Percentiles rank a stretch among this genome's conserved stretches.
These are phyloP conservation scores for Phytopythium montanum DNA, from an alignment of 352 stramenopile genomes.

Conservation along the genomic window DNA sequence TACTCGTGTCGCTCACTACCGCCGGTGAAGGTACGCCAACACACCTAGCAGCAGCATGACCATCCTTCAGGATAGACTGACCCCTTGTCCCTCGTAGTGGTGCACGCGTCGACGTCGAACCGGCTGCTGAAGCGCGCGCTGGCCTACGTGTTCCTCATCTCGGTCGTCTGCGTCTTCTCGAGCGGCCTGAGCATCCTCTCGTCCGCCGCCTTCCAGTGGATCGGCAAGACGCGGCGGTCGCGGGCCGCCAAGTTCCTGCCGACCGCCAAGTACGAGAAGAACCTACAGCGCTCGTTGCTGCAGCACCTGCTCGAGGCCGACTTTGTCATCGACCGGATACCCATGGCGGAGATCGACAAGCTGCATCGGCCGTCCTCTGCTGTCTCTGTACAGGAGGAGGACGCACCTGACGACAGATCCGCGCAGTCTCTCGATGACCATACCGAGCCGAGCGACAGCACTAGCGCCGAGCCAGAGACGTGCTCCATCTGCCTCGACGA, in stretches of 20 bases:
- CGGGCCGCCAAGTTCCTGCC: conserved; percentile 49
- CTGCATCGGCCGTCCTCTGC: neutral
- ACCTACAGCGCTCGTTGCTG: conserved; percentile 43
- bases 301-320: conserved; percentile 40
- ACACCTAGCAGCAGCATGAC: neutral
- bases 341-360: conserved; percentile 29
- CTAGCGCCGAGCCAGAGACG: conserved; percentile 25
- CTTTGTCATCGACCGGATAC: conserved; percentile 47
- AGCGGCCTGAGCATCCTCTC: conserved; percentile 69
- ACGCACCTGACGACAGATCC: neutral
- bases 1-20: conserved; percentile 51
- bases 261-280: conserved; percentile 46
- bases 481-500: conserved; percentile 82
- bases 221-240: conserved; percentile 57
- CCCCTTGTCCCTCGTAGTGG: conserved; percentile 25
- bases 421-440: neutral
- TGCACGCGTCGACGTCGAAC: conserved; percentile 48
- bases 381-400: no score
- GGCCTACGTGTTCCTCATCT: conserved; percentile 76
- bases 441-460: neutral
- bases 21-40: conserved; percentile 51
- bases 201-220: conserved; percentile 57
- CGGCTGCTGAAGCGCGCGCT: conserved; percentile 63
- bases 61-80: neutral
- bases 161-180: conserved; percentile 73